phyloP scores from a whole-genome alignment of 164 flowering plant species.

The Vitis cinerea region DNA sequence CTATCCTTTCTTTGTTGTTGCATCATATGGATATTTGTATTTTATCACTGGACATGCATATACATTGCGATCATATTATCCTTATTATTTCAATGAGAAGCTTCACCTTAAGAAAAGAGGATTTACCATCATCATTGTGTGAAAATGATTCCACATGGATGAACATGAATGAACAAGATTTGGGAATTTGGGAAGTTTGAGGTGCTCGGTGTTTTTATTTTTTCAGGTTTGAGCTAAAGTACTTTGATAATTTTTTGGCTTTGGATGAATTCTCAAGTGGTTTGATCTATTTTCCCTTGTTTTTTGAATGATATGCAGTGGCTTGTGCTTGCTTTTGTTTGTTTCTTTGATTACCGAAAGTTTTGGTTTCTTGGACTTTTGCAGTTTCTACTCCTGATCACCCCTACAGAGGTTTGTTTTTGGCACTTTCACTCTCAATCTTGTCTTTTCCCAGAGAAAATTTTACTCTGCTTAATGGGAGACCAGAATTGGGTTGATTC shows the following conservation, averaged over 20 bases:
- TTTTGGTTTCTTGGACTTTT: slow-evolving; percentile 7
- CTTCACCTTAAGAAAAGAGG: slow-evolving; percentile 19
- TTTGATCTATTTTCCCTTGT: slow-evolving; percentile 4
- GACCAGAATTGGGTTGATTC: not conserved
- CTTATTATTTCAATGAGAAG: slow-evolving; percentile 13
- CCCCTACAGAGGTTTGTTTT: slow-evolving; percentile 80
- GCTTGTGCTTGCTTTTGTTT: not conserved
- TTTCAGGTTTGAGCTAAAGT: slow-evolving; percentile 70
- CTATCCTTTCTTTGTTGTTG: not conserved
- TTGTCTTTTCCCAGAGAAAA: not conserved
- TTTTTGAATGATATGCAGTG: not conserved
- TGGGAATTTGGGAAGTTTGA: not conserved
- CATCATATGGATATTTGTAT: not conserved
- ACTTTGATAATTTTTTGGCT: slow-evolving; percentile 80
- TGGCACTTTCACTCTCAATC: not conserved
- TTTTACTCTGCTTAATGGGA: not conserved
- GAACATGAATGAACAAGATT: too few relatives aligned
- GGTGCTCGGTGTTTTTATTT: slow-evolving; percentile 9
- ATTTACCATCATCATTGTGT: slow-evolving; percentile 3
- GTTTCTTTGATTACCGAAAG: not conserved
- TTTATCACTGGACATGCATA: not conserved
- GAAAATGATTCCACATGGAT: not conserved
- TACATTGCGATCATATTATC: not conserved
- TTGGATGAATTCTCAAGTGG: slow-evolving; percentile 70
- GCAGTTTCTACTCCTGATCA: slow-evolving; percentile 85